Base-by-base conservation (phyloP, 1,284 basidiomycete genomes). In the Amylostereum areolatum region DNA sequence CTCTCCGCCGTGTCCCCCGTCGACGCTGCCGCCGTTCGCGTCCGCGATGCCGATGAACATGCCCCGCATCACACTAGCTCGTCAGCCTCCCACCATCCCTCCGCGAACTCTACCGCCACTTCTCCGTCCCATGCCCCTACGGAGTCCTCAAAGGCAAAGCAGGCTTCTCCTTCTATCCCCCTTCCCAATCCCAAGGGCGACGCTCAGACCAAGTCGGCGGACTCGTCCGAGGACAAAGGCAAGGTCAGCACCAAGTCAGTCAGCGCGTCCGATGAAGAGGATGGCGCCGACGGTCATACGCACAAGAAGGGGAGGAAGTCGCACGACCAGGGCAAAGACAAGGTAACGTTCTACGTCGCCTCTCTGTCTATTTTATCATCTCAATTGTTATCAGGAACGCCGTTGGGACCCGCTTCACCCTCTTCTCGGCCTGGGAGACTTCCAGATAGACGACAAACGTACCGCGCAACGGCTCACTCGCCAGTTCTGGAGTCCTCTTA, bases 11-110 rank as follows among this genome's bases (percentile, higher is more conserved):
- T 66, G 6, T 63, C 69, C 30, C 12, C 59, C 7, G 62, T 63
- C 24, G 65, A 70, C 48, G 73, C 66, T 27, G 68, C 67, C 9
- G 70, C 63, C 24, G 61, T 74, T 51, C 66, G 65, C 27, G 52
- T 59, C 27, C 66, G 63, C 34, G 18, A 18, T 32, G 55, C 57
- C 42, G 46, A 37, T 36, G 39, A 49, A 59, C 41, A 46, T 48
- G 36, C 41, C 45, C 42, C 47, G 47, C 46, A 54, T 50, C 49
- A 40, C 30, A 34, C n/a, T 46, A 24, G 30, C 40, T 48, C 48
- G 46, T 42, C n/a, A 24, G 12, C 32, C 27, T n/a, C 31, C 44
- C 43, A 51, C 28, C 45, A 42, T 25, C 47, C 49, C 41, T 29
- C 29, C 6, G 46, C 44, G n/a, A 6, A 43, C 10, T 36, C 43